Conservation (phyloP, 2,329 filamentous ascomycete genomes). For the Alternaria infectoria region DNA sequence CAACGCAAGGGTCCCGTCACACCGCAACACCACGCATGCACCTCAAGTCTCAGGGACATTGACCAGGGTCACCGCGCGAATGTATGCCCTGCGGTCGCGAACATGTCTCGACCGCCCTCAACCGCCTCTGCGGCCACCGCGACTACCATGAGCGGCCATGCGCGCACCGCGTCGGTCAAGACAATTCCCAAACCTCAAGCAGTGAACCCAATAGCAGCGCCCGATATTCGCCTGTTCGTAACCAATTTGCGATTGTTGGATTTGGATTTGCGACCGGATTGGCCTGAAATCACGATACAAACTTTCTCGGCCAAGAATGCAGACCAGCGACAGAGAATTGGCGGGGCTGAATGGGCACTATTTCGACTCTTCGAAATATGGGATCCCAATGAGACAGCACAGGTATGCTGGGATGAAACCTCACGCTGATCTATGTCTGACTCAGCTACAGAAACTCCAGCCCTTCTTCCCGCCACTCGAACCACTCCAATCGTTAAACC, state of each 20-base stretch:
- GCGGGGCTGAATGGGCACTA: constrained; percentile 87
- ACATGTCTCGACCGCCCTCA: constrained; percentile 39
- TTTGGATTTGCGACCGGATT: constrained; percentile 76
- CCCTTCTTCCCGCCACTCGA: constrained; percentile 92
- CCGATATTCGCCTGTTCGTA: constrained; percentile 66
- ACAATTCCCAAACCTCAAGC: constrained; percentile 33
- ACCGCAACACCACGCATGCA: constrained; percentile 17
- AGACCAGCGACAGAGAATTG: constrained; percentile 82
- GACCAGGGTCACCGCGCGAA: neutral
- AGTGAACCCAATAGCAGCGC: constrained; percentile 30
- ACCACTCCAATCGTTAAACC: constrained; percentile 86
- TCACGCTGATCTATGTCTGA: constrained; percentile 1
- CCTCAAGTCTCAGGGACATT: neutral
- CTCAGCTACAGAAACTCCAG: constrained; percentile 71
- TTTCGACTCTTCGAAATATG: constrained; percentile 85
- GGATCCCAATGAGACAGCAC: constrained; percentile 76
- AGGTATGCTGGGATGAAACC: constrained; percentile 57
- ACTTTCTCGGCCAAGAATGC: constrained; percentile 74
- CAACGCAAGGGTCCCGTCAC: constrained; percentile 15
- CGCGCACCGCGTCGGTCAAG: constrained; percentile 42
- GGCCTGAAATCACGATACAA: constrained; percentile 74
- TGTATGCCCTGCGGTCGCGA: constrained; percentile 1
- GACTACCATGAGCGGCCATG: constrained; percentile 23
- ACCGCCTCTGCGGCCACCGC: constrained; percentile 28
- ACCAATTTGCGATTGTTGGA: constrained; percentile 85